phyloP scores from a whole-genome alignment of 1,139 yeast species.

The Hyphopichia pseudoburtonii region DNA sequence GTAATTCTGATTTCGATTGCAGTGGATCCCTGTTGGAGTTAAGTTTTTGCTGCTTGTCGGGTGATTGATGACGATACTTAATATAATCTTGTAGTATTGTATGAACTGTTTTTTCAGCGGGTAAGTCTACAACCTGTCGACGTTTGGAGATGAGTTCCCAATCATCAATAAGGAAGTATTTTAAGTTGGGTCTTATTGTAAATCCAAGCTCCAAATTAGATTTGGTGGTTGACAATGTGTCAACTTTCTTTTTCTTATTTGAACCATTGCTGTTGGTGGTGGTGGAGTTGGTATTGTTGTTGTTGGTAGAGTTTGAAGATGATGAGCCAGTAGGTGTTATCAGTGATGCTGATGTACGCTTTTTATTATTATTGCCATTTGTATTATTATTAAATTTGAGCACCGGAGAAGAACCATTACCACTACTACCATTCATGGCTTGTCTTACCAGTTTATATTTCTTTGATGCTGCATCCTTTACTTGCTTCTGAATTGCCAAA shows the following conservation, averaged over 20 bases:
- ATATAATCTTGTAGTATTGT: slow-evolving; percentile 51
- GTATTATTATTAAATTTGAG: slow-evolving; percentile 1
- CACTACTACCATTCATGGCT: not conserved
- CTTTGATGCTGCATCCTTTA: slow-evolving; percentile 42
- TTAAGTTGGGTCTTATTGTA: slow-evolving; percentile 63
- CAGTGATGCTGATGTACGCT: not conserved
- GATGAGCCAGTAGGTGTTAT: no score
- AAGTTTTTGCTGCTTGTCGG: slow-evolving; percentile 22
- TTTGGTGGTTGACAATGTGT: slow-evolving; percentile 16
- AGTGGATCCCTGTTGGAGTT: no score
- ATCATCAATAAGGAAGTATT: slow-evolving; percentile 78
- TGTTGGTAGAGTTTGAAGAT: no score
- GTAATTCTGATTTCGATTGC: no score
- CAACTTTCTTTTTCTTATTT: slow-evolving; percentile 21
- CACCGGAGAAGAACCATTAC: slow-evolving; percentile 3
- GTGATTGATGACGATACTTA: slow-evolving; percentile 17
- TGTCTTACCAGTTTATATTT: slow-evolving; percentile 9
- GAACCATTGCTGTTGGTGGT: slow-evolving; percentile 11
- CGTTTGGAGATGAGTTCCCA: slow-evolving; percentile 91
- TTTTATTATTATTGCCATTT: not conserved
- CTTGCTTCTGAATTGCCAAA: slow-evolving; percentile 59
- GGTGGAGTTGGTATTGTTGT: not conserved
- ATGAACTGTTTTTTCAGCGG: slow-evolving; percentile 52
- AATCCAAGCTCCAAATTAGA: slow-evolving; percentile 43
- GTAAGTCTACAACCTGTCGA: slow-evolving; percentile 64